phyloP scores from a whole-genome alignment of 2,329 filamentous ascomycete species.

The Fonsecaea pugnacius region DNA sequence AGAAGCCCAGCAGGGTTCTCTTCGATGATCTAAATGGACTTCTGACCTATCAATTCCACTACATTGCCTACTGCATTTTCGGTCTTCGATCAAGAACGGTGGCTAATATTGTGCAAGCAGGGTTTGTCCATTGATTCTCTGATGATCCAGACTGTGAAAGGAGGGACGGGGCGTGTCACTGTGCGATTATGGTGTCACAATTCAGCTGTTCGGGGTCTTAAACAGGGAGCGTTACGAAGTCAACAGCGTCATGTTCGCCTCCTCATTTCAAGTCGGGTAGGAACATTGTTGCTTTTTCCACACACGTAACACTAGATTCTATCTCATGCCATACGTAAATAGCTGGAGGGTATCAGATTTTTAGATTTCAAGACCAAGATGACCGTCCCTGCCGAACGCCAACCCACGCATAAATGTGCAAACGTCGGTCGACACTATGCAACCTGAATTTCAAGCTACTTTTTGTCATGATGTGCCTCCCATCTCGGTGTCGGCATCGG shows the following conservation, averaged over 20 bases:
- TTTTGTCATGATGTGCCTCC: conserved; percentile 29
- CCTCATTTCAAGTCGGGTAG: neutral
- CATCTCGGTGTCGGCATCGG: conserved; percentile 34
- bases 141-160: neutral
- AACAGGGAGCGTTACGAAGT: neutral
- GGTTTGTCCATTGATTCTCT: neutral
- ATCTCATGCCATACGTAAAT: neutral
- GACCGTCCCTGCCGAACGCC: neutral
- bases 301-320: neutral
- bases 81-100: neutral
- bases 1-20: conserved; percentile 47
- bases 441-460: neutral
- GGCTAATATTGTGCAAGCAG: conserved; percentile 2
- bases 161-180: neutral
- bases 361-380: conserved; percentile 1
- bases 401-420: conserved; percentile 17
- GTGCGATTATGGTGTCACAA: neutral
- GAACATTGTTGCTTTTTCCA: neutral
- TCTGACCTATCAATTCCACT: conserved; percentile 61
- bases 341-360: conserved; percentile 24
- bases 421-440: conserved; percentile 27
- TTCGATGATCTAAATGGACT: conserved; percentile 84
- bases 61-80: neutral
- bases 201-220: neutral
- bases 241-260: neutral